Evolutionary conservation across 768 basidiomycete species (phyloP).

Genomic region (Collybiopsis confluens): DNA sequence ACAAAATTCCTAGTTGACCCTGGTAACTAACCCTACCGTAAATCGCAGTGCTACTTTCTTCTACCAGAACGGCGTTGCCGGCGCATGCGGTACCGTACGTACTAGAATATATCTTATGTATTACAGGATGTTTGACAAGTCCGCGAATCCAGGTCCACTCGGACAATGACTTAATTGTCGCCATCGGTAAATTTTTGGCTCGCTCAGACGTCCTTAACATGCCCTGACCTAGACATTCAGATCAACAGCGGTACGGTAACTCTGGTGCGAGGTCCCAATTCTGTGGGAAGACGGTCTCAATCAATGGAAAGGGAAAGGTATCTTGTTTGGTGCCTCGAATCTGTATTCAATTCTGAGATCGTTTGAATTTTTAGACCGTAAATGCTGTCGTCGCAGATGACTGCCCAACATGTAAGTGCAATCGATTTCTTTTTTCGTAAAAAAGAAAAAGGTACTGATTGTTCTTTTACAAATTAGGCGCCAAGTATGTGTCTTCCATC

Average conservation of each 20-base stretch:
- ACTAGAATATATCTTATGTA: background rate
- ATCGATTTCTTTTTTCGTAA: too few species aligned
- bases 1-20: background rate
- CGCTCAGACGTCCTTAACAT: background rate
- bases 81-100: conserved; percentile 64
- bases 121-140: background rate
- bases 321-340: background rate
- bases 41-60: conserved; percentile 55
- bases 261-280: conserved; percentile 40
- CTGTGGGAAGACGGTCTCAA: conserved; percentile 63
- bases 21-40: background rate
- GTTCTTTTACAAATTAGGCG: too few species aligned
- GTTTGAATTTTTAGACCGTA: conserved; percentile 29
- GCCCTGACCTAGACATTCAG: conserved; percentile 28
- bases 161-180: conserved; percentile 59
- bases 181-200: conserved; percentile 42
- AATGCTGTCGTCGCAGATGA: conserved; percentile 69
- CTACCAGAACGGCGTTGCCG: conserved; percentile 67
- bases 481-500: too few species aligned
- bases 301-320: conserved; percentile 57
- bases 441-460: too few species aligned
- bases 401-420: conserved; percentile 67
- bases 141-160: conserved; percentile 25
- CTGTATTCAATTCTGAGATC: background rate
- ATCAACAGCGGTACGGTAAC: conserved; percentile 50